phyloP scores from a whole-genome alignment of 2,329 filamentous ascomycete genomes.

The Xylariaceae sp. region DNA sequence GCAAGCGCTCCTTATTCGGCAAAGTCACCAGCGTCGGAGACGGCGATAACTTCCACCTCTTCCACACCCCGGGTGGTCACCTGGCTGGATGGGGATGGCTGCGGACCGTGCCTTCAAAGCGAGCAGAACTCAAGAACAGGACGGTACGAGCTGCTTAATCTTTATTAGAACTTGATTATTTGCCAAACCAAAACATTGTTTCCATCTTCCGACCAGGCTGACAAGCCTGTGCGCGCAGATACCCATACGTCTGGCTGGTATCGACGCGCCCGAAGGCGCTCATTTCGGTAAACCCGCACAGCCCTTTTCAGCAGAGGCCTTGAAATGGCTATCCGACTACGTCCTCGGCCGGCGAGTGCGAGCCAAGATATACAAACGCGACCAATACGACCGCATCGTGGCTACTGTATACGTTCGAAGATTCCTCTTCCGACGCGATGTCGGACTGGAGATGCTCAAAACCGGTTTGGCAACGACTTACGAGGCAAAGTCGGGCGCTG shows the following conservation, averaged over 20 bases:
- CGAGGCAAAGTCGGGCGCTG: slow-evolving; percentile 83
- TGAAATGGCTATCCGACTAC: slow-evolving; percentile 73
- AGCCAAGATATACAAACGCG: slow-evolving; percentile 75
- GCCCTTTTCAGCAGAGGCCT: slow-evolving; percentile 76
- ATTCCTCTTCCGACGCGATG: slow-evolving; percentile 68
- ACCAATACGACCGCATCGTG: slow-evolving; percentile 91
- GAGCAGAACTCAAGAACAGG: slow-evolving; percentile 66
- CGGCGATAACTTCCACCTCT: slow-evolving; percentile 92
- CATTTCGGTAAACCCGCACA: slow-evolving; percentile 90
- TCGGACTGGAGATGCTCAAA: slow-evolving; percentile 86
- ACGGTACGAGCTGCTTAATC: slow-evolving; percentile 55
- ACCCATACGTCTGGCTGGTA: slow-evolving; percentile 80
- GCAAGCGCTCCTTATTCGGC: slow-evolving; percentile 73
- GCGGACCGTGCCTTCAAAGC: slow-evolving; percentile 66
- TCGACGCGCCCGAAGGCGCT: slow-evolving; percentile 88
- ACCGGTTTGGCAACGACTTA: slow-evolving; percentile 84
- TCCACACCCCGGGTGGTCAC: slow-evolving; percentile 88
- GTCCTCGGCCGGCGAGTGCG: slow-evolving; percentile 71
- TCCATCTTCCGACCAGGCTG: neutral
- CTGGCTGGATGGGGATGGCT: slow-evolving; percentile 91
- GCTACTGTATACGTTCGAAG: slow-evolving; percentile 75
- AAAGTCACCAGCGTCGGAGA: slow-evolving; percentile 91
- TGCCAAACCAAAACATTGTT: neutral
- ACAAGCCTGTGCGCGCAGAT: slow-evolving; percentile 51
- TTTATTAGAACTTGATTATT: neutral